Percentiles rank a stretch among this genome's conserved stretches.
These are phyloP conservation scores for Gonium pectorale DNA, from an alignment of 139 green algal genomes.

Conservation along the genomic window DNA sequence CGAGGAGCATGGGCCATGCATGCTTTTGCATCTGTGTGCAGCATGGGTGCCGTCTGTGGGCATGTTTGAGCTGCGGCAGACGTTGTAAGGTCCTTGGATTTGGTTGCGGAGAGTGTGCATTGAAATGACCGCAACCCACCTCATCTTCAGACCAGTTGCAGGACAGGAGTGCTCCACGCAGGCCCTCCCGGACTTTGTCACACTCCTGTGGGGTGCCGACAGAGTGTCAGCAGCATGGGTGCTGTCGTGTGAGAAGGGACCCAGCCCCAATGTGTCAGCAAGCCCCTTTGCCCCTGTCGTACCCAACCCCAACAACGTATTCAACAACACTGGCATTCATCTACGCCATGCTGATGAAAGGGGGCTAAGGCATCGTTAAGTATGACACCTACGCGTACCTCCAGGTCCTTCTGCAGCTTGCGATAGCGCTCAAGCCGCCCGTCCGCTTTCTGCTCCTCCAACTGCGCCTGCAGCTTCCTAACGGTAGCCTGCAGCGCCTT, in stretches of 20 bases:
- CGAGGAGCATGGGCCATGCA: too few relatives aligned
- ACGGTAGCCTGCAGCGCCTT: conserved; percentile 36
- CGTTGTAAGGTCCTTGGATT: not conserved
- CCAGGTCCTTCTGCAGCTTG: conserved; percentile 45
- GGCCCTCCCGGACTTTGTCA: conserved; percentile 14
- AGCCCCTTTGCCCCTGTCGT: too few relatives aligned
- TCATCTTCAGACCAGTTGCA: not conserved
- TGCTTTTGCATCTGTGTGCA: too few relatives aligned
- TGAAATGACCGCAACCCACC: conserved; percentile 7
- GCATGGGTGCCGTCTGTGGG: too few relatives aligned
- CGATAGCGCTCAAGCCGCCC: conserved; percentile 23
- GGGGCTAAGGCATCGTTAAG: too few relatives aligned
- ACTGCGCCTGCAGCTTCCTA: not conserved
- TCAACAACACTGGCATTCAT: too few relatives aligned
- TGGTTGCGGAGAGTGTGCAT: not conserved
- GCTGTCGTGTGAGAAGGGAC: too few relatives aligned
- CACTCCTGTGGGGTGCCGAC: not conserved
- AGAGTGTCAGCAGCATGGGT: not conserved
- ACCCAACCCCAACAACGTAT: too few relatives aligned
- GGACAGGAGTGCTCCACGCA: not conserved
- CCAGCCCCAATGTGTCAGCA: too few relatives aligned
- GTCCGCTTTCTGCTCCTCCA: conserved; percentile 21
- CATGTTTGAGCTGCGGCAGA: too few relatives aligned
- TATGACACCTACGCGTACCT: too few relatives aligned
- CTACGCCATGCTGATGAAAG: too few relatives aligned